Conservation (phyloP, 352 stramenopile species). For the Saprolegnia parasitica region DNA sequence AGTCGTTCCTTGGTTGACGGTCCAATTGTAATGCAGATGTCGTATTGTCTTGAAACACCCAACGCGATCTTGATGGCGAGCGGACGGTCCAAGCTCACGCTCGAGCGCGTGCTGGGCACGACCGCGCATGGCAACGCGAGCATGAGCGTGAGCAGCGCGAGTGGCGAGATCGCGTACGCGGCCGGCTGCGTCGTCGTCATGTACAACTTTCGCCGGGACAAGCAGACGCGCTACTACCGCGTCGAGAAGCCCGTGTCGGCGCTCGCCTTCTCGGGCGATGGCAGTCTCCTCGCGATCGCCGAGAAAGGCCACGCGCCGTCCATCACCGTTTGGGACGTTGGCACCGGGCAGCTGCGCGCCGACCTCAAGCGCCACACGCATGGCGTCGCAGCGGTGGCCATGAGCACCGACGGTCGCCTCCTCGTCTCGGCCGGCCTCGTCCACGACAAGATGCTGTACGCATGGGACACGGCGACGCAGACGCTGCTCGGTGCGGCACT, state of each 20-base stretch:
- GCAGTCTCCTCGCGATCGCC: slow-evolving; percentile 81
- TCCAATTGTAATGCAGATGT: too few species aligned
- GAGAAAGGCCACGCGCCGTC: slow-evolving; percentile 78
- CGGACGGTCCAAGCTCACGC: slow-evolving; percentile 39
- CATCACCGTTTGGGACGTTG: slow-evolving; percentile 84
- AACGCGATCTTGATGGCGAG: slow-evolving; percentile 1
- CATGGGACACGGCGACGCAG: slow-evolving; percentile 51
- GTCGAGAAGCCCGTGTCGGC: slow-evolving; percentile 81
- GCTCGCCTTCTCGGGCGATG: slow-evolving; percentile 76
- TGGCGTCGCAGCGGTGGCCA: slow-evolving; percentile 73
- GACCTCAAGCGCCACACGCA: slow-evolving; percentile 82
- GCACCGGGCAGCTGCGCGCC: slow-evolving; percentile 66
- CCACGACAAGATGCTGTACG: slow-evolving; percentile 76
- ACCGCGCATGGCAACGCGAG: slow-evolving; percentile 70
- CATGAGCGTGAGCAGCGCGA: slow-evolving; percentile 69
- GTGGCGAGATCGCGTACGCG: slow-evolving; percentile 78
- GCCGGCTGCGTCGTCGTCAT: slow-evolving; percentile 88
- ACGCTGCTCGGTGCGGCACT: slow-evolving; percentile 45
- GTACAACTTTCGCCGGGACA: slow-evolving; percentile 81
- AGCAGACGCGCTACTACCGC: slow-evolving; percentile 85
- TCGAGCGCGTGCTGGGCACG: slow-evolving; percentile 76
- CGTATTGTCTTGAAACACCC: too few species aligned
- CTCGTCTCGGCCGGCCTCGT: slow-evolving; percentile 72
- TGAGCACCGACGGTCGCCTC: slow-evolving; percentile 55
- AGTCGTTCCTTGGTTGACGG: too few species aligned